Conservation (phyloP, 2,329 filamentous ascomycete species). For the Talaromyces sp. region DNA sequence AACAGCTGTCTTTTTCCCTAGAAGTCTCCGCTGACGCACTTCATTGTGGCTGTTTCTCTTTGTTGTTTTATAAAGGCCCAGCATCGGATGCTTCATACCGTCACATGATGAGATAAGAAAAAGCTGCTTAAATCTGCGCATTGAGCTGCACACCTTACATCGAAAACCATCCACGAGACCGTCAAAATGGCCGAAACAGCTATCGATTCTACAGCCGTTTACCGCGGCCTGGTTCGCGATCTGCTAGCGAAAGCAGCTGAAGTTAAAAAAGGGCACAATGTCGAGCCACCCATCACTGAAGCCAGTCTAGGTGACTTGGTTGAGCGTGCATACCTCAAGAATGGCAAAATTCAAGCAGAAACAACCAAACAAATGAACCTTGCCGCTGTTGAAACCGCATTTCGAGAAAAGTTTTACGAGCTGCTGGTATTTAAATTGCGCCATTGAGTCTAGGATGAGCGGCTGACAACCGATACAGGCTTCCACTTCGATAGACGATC, state of each 20-base stretch:
- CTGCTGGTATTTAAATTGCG: constrained; percentile 61
- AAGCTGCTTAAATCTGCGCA: neutral
- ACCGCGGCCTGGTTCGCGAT: constrained; percentile 53
- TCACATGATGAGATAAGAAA: constrained; percentile 3
- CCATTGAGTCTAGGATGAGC: constrained; percentile 17
- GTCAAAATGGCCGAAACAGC: constrained; percentile 29
- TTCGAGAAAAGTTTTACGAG: constrained; percentile 73
- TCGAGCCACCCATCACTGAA: constrained; percentile 74
- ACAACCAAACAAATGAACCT: constrained; percentile 53
- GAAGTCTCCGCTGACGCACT: neutral
- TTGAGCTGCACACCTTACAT: neutral
- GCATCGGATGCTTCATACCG: neutral
- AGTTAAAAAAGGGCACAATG: constrained; percentile 56
- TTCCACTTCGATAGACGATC: constrained; percentile 69
- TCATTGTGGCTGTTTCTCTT: neutral
- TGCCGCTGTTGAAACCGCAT: constrained; percentile 77
- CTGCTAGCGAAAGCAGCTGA: constrained; percentile 58
- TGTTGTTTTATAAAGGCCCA: neutral
- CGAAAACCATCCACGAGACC: neutral
- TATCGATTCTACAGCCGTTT: constrained; percentile 38
- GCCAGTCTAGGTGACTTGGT: constrained; percentile 49
- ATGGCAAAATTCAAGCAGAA: constrained; percentile 5
- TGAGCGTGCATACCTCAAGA: constrained; percentile 40
- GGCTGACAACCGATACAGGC: constrained; percentile 52
- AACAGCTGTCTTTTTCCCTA: neutral